A percentile compares a stretch with the other conserved stretches of the same genome.
phyloP scores from a whole-genome alignment of 495 filamentous ascomycete genomes.

The Aspergillus cavernicola region DNA sequence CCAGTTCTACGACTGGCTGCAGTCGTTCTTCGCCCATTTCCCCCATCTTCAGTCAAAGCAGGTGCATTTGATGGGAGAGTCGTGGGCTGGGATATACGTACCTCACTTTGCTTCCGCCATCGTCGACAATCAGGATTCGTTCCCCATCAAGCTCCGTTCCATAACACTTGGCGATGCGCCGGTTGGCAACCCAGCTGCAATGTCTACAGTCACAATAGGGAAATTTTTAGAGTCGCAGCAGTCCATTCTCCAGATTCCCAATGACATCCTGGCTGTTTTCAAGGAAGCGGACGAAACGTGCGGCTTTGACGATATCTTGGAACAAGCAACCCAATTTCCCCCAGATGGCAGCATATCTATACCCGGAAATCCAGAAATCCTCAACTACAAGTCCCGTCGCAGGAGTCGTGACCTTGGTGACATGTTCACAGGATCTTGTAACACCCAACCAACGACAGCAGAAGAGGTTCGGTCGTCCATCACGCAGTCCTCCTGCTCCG shows the following conservation, averaged over 20 bases:
- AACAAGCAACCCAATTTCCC: constrained; percentile 28
- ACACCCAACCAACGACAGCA: constrained; percentile 20
- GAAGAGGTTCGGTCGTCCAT: constrained; percentile 28
- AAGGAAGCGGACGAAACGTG: constrained; percentile 27
- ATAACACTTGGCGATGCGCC: constrained; percentile 25
- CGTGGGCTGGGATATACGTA: constrained; percentile 40
- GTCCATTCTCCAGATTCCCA: background rate
- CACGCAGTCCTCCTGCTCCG: constrained; percentile 35
- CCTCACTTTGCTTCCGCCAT: constrained; percentile 39
- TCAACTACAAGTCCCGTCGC: no score
- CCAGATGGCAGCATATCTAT: constrained; percentile 30
- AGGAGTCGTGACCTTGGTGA: constrained; percentile 12
- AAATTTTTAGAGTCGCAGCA: constrained; percentile 13
- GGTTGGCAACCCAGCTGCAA: constrained; percentile 13
- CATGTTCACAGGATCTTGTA: constrained; percentile 21
- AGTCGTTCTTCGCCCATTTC: constrained; percentile 31
- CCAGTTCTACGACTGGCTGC: constrained; percentile 37
- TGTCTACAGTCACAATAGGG: background rate
- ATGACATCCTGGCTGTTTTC: constrained; percentile 30
- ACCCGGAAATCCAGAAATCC: constrained; percentile 38
- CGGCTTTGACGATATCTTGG: constrained; percentile 30
- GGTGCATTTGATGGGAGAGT: constrained; percentile 41
- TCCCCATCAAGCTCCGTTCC: constrained; percentile 32
- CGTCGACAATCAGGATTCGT: constrained; percentile 23
- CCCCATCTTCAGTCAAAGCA: constrained; percentile 31